Base-by-base conservation (phyloP, 1,284 basidiomycete species). In the Rhodotorula mucilaginosa region DNA sequence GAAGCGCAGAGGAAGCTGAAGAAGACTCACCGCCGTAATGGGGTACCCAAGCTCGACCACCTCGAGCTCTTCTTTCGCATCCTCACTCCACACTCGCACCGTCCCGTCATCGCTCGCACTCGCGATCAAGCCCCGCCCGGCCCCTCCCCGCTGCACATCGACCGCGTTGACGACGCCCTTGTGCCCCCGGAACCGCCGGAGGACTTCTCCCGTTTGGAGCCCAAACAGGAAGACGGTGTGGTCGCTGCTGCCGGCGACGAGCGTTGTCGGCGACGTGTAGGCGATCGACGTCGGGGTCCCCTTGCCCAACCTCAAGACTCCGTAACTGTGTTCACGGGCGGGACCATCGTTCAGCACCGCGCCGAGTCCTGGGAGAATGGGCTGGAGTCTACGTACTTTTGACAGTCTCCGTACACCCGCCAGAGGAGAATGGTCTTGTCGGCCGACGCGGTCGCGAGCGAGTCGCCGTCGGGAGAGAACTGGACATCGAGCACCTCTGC, bases 71-170 rank as follows among this genome's bases (percentile, higher is more conserved):
- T 87, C 84, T 81, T 93, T 95, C 1, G 83, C 81, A n/a, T 88
- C 88, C 46, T 92, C 87, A 72, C 93, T 92, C 92, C 93, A 97
- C 7, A 97, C 84, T 67, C 90, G 87, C 34, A 95, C 91, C 0
- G 88, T 88, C 1, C 92, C 92, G 78, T 97, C 94, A 79, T 97
- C 94, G 29, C 90, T 89, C 18, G 88, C 93, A 1, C 90, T 93
- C 12, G 88, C 88, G 29, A 96, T 80, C 48, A 96, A 86, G 80
- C 95, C 93, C 39, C 81, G 68, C 13, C 82, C 83, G 0, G 89
- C 87, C 3, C 91, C 92, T 51, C 87, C 86, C 19, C 64, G 60
- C 69, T 76, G 74, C 44, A 76, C 73, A 39, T 94, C 91, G n/a
- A 97, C 83, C 15, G 88, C 83, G 81, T 97, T 97, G 82, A 96